A percentile compares a stretch with the other conserved stretches of the same genome.
Evolutionary conservation across 495 filamentous ascomycete species (phyloP).

Genomic region (Xanthoparmelia taractica): DNA sequence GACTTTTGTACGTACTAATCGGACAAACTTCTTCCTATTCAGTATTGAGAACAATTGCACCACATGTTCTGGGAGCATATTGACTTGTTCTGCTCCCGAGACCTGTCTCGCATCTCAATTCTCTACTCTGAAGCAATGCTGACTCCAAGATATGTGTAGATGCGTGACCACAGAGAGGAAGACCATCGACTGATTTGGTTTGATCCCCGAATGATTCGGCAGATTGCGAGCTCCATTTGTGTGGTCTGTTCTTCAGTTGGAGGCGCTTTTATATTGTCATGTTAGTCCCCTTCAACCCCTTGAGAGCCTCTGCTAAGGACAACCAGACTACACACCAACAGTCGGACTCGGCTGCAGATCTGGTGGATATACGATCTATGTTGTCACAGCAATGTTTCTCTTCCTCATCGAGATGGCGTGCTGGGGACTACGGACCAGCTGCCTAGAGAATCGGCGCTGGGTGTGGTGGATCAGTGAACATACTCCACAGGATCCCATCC

Average conservation of each 20-base stretch:
- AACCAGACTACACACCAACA: conserved; percentile 17
- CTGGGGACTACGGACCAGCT: conserved; percentile 28
- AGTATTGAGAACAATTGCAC: conserved; percentile 34
- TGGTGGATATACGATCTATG: conserved; percentile 41
- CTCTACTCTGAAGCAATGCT: not conserved
- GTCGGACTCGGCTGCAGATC: conserved; percentile 42
- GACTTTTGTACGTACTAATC: conserved; percentile 26
- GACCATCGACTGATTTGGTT: conserved; percentile 31
- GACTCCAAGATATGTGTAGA: not conserved
- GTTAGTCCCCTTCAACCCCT: not conserved
- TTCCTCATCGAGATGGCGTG: conserved; percentile 34
- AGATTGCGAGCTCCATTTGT: conserved; percentile 30
- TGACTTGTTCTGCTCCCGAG: not conserved
- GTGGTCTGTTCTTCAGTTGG: conserved; percentile 10
- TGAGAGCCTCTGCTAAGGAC: not conserved
- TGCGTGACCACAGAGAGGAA: conserved; percentile 23
- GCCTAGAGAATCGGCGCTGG: not conserved
- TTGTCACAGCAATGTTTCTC: conserved; percentile 24
- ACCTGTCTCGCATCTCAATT: not conserved
- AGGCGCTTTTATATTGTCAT: not conserved
- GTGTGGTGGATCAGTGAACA: not conserved
- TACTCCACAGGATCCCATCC: not conserved
- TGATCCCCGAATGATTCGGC: conserved; percentile 36
- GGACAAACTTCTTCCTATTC: not conserved
- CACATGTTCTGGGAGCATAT: not conserved